Evolutionary conservation across 2,329 filamentous ascomycete genomes (phyloP), one percentile per base, ranked within the genome.

Genomic region (Fusarium setosum): DNA sequence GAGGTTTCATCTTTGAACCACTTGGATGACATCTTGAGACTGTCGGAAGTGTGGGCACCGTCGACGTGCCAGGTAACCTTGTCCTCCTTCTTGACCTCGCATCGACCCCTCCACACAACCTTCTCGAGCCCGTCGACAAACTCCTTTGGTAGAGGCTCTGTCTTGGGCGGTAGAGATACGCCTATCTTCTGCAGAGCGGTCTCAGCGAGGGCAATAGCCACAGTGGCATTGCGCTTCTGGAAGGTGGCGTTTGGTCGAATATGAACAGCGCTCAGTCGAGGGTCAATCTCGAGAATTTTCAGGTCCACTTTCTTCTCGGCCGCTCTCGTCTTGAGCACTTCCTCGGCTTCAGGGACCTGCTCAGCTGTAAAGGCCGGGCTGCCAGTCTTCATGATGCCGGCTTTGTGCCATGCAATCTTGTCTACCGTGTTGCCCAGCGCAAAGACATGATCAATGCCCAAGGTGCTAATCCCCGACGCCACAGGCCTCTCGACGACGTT

Each of bases 21-120:
- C 63, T 87, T 86, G 1, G 90, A 90, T 5, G 93, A 93, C 67
- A 93, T 86, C 65, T 91, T 87, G 54, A 99, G 90, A 74, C 94
- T 97, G 74, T 98, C 95, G 4, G 91, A 84, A 0, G 95, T 99
- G 77, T 99, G 96, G 3, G 94, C 96, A 9, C 96, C 94, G 74
- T 99, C 96, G 18, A 99, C 87, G 73, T 94, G 91, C 94, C 95
- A 99, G 15, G 83, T 84, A 6, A 97, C 81, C 3, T 73, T 72
- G 4, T 81, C 82, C 61, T 88, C 85, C 4, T 77, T 68, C 70
- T 85, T 87, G 37, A 84, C 79, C 67, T 90, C 87, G 73, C 94
- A 97, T 42, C 96, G 86, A 5, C 95, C 96, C 37, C 93, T 86
- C 81, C 94, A 92, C 4, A 88, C 86, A 3, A 93, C 91, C 68